Base-by-base conservation (phyloP, 2,329 filamentous ascomycete genomes). In the Talaromyces atroroseus region DNA sequence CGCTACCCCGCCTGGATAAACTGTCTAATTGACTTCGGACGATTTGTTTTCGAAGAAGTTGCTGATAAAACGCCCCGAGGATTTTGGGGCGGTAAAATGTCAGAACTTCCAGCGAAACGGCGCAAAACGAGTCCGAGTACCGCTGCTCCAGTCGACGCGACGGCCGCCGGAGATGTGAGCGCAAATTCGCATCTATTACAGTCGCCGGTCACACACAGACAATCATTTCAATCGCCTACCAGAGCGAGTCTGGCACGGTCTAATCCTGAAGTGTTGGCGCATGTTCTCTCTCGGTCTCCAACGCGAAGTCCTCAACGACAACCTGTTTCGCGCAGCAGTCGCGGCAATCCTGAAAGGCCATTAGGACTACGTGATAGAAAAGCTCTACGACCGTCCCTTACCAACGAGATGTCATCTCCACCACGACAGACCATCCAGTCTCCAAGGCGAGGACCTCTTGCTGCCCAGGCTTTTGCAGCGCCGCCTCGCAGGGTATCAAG, bases 141-240 rank as follows among this genome's bases (percentile, higher is more conserved):
- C 23, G 76, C 76, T 7, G 65, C 78, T 49, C 65, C 74, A 21
- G 66, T 77, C 61, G 68, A 68, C 65, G 71, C 71, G 62, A 72
- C 72, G 36, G 74, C 72, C 26, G 26, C 26, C 3, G 8, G 7
- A 29, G 26, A 57, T 24, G 53, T 59, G 38, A 57, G 59, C 21
- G 52, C 56, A 26, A 62, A 45, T 50, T 50, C 58, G 36, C 59
- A 62, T 63, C 7, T n/a, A 2, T 59, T 61, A 48, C 61, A 60
- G 54, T 59, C 65, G 29, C 64, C 70, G 18, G 67, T 70, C 40
- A 61, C 67, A 7, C 63, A 66, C 48, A 78, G 78, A 1, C 78
- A 81, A 0, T 87, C 84, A 0, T 88, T 84, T 65, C 82, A 82
- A 54, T 87, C 85, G n/a, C 85, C 86, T 0, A 87, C 85, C 0